Percentiles rank a stretch among this genome's conserved stretches.
phyloP scores from a whole-genome alignment of 495 filamentous ascomycete genomes.

The Xylaria castorea region DNA sequence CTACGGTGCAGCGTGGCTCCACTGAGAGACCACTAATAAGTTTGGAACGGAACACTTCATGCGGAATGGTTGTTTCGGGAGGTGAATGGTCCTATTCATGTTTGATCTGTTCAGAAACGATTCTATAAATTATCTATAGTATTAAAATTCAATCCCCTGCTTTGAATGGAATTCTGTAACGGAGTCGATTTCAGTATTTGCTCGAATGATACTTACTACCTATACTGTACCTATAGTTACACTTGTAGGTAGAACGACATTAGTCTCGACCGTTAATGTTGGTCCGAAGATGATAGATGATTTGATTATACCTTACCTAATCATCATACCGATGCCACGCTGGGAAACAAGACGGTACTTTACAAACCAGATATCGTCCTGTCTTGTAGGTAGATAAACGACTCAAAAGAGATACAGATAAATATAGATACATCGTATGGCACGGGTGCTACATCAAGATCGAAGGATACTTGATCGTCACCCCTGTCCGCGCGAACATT shows the following conservation, averaged over 20 bases:
- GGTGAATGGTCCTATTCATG: conserved; percentile 2
- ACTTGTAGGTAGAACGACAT: not conserved
- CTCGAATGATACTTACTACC: not conserved
- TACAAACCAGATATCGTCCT: not conserved
- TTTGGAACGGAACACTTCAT: conserved; percentile 13
- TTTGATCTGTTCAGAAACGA: not conserved
- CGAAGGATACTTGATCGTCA: not conserved
- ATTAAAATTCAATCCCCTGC: not conserved
- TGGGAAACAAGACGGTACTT: not conserved
- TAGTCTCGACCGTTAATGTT: not conserved
- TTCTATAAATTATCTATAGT: not conserved
- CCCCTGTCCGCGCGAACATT: not conserved
- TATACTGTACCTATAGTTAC: not conserved
- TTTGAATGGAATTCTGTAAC: not conserved
- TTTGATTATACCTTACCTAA: not conserved
- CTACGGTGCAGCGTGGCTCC: conserved; percentile 22
- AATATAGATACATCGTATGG: not conserved
- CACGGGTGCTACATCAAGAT: not conserved
- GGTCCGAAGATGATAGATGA: not conserved
- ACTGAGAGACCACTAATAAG: conserved; percentile 5
- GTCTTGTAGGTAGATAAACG: not conserved
- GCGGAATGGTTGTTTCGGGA: conserved; percentile 7
- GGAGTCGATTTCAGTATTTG: not conserved
- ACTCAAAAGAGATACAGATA: not conserved
- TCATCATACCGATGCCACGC: not conserved